Conservation (phyloP, 768 basidiomycete species). For the Sistotremastrum suecicum region DNA sequence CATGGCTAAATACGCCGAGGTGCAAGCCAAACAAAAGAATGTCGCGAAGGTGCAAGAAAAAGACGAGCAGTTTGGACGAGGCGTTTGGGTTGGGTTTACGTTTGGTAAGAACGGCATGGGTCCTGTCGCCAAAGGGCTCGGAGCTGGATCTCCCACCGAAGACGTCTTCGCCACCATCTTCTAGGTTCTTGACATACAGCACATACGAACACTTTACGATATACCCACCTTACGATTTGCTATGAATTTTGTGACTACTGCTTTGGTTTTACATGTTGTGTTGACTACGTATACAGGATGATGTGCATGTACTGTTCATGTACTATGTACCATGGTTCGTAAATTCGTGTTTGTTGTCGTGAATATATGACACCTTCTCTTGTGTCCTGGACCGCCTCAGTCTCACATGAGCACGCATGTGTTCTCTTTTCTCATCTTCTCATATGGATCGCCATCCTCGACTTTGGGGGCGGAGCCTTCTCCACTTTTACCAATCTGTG, state of each 20-base stretch:
- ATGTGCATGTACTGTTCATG: too few relatives aligned
- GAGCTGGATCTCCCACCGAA: neutral
- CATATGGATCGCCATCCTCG: constrained; percentile 4
- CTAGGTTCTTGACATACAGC: too few relatives aligned
- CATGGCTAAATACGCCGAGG: constrained; percentile 98
- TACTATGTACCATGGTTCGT: too few relatives aligned
- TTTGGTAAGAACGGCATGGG: constrained; percentile 81
- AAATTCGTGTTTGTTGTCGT: too few relatives aligned
- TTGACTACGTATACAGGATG: too few relatives aligned
- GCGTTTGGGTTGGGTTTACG: constrained; percentile 87
- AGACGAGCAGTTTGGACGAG: constrained; percentile 54
- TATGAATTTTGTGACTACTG: too few relatives aligned
- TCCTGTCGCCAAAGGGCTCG: constrained; percentile 21
- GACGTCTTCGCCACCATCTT: too few relatives aligned
- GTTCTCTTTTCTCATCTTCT: constrained; percentile 5
- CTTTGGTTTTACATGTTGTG: too few relatives aligned
- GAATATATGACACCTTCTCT: too few relatives aligned
- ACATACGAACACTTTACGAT: too few relatives aligned
- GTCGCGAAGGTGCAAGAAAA: constrained; percentile 87
- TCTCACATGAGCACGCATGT: constrained; percentile 4
- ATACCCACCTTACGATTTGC: too few relatives aligned
- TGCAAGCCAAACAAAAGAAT: constrained; percentile 90
- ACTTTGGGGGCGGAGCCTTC: neutral
- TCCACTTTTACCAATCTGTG: constrained; percentile 2
- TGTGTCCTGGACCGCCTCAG: neutral